Evolutionary conservation across 2,329 filamentous ascomycete species (phyloP), one percentile per base, ranked within the genome.

Genomic region (Beauveria pseudobassiana): DNA sequence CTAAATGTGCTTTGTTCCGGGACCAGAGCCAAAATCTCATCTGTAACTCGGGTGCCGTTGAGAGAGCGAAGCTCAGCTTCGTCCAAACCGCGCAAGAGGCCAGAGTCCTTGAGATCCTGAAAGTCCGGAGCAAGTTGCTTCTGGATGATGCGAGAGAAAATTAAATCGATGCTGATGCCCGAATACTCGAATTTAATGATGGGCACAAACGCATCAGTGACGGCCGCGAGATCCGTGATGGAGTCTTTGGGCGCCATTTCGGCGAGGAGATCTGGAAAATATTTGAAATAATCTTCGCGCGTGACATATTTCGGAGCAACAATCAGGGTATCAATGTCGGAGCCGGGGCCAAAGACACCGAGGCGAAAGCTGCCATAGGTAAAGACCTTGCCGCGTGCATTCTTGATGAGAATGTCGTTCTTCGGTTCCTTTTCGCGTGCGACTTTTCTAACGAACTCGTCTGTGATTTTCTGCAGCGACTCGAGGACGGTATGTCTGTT

Each of bases 141-240:
- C 66, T 91, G 78, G 22, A 83, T 82, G 66, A 96, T 84, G 61
- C 90, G 83, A 66, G 90, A 89, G 75, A 93, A 92, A 72, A 98
- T 96, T 67, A 99, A 77, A 81, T 99, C 95, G 72, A 99, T 96
- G 73, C 91, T 95, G 72, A 99, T 96, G 55, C 88, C 90, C 57
- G 83, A 86, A 67, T 96, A 91, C 72, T 96, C 91, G 70, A 98
- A 90, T 73, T 97, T 98, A 79, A 99, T 98, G 72, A 99, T 96
- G 53, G 95, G 95, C 8, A 98, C 93, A 70, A 91, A 96, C 4
- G 93, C 91, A 70, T 96, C 93, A 53, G 88, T 88, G 43, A 99
- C 95, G 0, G 89, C 85, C 2, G 90, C 88, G 69, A 97, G 81
- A 71, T 96, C 91, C 63, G 89, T 88, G 68, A 98, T 91, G 63